Conservation (phyloP, 2,329 filamentous ascomycete species). For the Phoma sp. region DNA sequence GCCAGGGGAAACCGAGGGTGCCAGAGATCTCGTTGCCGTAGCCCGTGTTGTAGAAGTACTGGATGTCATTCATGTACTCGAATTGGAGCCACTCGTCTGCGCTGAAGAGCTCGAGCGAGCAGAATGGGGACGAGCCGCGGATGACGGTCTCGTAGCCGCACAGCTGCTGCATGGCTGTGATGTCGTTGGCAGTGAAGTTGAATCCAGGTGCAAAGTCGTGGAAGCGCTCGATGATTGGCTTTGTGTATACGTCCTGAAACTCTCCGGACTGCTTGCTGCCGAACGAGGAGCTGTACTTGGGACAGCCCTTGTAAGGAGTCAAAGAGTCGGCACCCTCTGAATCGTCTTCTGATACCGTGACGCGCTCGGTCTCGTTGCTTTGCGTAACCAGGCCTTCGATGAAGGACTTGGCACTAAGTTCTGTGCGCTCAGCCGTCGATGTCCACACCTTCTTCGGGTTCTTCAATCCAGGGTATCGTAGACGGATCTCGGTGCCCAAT, state of each 20-base stretch:
- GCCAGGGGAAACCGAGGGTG: constrained; percentile 69
- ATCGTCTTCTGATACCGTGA: constrained; percentile 63
- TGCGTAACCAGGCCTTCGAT: constrained; percentile 63
- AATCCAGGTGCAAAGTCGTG: constrained; percentile 61
- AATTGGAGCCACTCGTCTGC: constrained; percentile 70
- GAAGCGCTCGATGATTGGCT: constrained; percentile 65
- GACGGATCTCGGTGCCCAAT: constrained; percentile 64
- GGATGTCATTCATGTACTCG: constrained; percentile 69
- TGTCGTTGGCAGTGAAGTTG: constrained; percentile 67
- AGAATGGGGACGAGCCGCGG: constrained; percentile 66
- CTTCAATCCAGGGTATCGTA: constrained; percentile 63
- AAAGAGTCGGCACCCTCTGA: constrained; percentile 65
- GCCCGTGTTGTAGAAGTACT: constrained; percentile 70
- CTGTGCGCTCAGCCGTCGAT: constrained; percentile 67
- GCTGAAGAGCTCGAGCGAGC: constrained; percentile 64
- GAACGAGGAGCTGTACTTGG: constrained; percentile 64
- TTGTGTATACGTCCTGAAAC: constrained; percentile 64
- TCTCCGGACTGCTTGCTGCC: constrained; percentile 62
- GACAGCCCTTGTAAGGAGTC: constrained; percentile 70
- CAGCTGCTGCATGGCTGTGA: constrained; percentile 70
- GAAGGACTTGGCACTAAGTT: constrained; percentile 64
- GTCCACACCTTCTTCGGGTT: constrained; percentile 65
- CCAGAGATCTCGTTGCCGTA: constrained; percentile 66
- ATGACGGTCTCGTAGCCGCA: constrained; percentile 72
- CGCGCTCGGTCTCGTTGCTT: constrained; percentile 61